These are phyloP conservation scores for Encephalitozoon romaleae DNA, from an alignment of 371 early-diverging fungal genomes.

Conservation along the genomic window DNA sequence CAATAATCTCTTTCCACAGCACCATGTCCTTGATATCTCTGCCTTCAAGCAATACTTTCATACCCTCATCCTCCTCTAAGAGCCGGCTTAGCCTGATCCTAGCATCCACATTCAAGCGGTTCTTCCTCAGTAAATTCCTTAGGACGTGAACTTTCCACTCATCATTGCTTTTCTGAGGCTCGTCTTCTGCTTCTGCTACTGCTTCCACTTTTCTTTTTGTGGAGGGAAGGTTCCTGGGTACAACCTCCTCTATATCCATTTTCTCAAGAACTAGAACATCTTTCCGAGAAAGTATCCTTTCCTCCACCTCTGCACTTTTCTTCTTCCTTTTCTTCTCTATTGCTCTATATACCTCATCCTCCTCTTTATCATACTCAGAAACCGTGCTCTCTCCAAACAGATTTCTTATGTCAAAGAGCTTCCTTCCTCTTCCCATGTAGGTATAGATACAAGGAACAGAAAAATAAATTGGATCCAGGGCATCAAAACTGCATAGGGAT, in stretches of 20 bases:
- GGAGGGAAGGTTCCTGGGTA: neutral
- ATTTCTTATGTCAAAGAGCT: neutral
- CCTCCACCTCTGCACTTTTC: too few species aligned
- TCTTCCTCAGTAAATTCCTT: neutral
- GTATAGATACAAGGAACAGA: neutral
- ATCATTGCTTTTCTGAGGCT: neutral
- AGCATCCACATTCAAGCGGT: slow-evolving; percentile 3
- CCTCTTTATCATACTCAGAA: neutral
- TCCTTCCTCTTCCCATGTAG: neutral
- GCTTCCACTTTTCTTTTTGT: neutral
- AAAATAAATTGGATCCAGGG: neutral
- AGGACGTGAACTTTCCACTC: neutral
- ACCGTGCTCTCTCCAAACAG: neutral
- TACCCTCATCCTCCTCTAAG: neutral
- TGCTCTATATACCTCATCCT: neutral
- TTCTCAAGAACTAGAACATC: neutral
- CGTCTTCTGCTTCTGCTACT: neutral
- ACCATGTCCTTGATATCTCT: neutral
- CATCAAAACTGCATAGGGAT: slow-evolving; percentile 2
- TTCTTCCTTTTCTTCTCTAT: neutral
- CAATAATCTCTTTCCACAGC: neutral
- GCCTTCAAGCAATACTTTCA: neutral
- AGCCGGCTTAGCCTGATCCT: neutral
- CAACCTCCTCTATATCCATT: neutral
- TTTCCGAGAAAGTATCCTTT: neutral